Evolutionary conservation across 75 land plant genomes (phyloP).

Genomic region (Gnetum montanum): DNA sequence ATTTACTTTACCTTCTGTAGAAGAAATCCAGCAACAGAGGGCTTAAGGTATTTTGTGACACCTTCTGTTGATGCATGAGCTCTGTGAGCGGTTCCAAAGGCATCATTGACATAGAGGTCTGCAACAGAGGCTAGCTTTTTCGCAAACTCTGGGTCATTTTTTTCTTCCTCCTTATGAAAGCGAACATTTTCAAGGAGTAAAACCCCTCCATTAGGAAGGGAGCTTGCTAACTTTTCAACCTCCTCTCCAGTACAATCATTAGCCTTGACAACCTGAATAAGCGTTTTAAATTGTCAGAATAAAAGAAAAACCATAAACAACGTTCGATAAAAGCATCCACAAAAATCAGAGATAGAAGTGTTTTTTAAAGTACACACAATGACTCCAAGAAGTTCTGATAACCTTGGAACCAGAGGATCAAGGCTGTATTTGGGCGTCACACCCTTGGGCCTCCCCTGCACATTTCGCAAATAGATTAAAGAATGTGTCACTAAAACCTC

Average conservation of each 20-base stretch:
- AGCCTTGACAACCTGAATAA: constrained; percentile 33
- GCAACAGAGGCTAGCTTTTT: constrained; percentile 48
- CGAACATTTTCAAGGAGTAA: constrained; percentile 56
- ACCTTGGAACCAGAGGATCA: constrained; percentile 45
- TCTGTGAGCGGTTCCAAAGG: constrained; percentile 62
- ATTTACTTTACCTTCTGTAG: constrained; percentile 47
- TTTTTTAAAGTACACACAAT: background rate
- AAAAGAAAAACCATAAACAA: too few relatives aligned
- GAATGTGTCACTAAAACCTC: background rate
- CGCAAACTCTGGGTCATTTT: constrained; percentile 49
- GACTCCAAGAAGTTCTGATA: constrained; percentile 41
- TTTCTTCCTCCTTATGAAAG: constrained; percentile 60
- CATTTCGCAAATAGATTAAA: background rate
- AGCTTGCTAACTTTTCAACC: constrained; percentile 37
- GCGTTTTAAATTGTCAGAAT: too few relatives aligned
- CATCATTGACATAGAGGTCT: constrained; percentile 59
- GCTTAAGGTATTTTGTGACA: constrained; percentile 38
- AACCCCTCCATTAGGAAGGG: constrained; percentile 44
- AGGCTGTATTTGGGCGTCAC: constrained; percentile 65
- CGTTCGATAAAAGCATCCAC: too few relatives aligned
- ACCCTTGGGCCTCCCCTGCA: constrained; percentile 80
- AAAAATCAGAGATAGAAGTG: too few relatives aligned
- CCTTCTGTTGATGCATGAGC: constrained; percentile 66
- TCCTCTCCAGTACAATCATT: constrained; percentile 51
- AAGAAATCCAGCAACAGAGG: constrained; percentile 46